Evolutionary conservation across 2,329 filamentous ascomycete species (phyloP).

Genomic region (Pestalotiopsis fici): DNA sequence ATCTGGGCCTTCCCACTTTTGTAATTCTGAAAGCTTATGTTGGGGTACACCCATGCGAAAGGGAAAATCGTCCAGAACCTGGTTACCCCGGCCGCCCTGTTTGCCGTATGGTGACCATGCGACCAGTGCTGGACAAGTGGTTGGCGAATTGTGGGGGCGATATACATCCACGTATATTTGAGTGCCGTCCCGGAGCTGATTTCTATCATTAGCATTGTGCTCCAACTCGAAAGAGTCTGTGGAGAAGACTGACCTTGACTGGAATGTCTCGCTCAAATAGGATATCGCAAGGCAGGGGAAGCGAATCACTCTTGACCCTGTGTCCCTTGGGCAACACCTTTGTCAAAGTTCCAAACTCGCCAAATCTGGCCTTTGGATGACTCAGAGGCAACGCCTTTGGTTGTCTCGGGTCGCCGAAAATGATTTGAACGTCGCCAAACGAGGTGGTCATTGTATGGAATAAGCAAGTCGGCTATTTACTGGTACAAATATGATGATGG

Average conservation of each 20-base stretch:
- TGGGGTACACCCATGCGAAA: background rate
- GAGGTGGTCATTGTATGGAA: background rate
- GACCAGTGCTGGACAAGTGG: background rate
- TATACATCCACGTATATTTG: background rate
- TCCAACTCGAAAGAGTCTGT: background rate
- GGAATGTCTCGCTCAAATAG: background rate
- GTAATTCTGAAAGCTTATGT: background rate
- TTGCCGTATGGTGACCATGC: background rate
- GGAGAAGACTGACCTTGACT: background rate
- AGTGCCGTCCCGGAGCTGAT: background rate
- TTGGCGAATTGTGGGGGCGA: background rate
- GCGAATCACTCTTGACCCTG: background rate
- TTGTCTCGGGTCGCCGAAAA: background rate
- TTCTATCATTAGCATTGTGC: background rate
- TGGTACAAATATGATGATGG: background rate
- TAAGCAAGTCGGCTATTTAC: background rate
- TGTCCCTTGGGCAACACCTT: background rate
- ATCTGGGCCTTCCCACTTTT: background rate
- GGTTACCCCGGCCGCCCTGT: background rate
- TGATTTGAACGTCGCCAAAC: background rate
- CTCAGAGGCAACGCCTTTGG: background rate
- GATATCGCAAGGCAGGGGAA: background rate
- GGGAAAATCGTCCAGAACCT: background rate
- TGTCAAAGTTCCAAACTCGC: background rate
- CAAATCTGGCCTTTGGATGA: background rate